Percentiles rank a stretch among this genome's conserved stretches.
phyloP scores from a whole-genome alignment of 2,329 filamentous ascomycete genomes.

The Fusarium sulawesiense region DNA sequence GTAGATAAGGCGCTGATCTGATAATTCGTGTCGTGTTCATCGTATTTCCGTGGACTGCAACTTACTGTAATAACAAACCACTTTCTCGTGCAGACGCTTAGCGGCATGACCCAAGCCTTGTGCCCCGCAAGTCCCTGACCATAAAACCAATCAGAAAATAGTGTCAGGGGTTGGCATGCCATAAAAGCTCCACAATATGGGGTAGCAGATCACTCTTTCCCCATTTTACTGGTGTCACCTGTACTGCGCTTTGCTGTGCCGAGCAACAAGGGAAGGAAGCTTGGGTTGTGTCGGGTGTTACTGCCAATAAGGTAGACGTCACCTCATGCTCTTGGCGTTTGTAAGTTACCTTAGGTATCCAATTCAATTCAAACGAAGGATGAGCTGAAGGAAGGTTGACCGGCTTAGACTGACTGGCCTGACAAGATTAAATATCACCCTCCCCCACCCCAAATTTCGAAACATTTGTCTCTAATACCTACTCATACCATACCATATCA shows the following conservation, averaged over 20 bases:
- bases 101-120: constrained; percentile 31
- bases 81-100: constrained; percentile 12
- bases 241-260: constrained; percentile 12
- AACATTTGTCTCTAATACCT: constrained; percentile 10
- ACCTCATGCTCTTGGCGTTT: constrained; percentile 33
- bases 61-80: not conserved
- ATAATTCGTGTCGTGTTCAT: constrained; percentile 16
- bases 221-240: constrained; percentile 33
- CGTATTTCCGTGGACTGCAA: constrained; percentile 24
- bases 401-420: not conserved
- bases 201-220: constrained; percentile 32
- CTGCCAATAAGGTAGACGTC: constrained; percentile 27
- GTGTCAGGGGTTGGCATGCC: constrained; percentile 14
- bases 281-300: constrained; percentile 13
- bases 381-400: constrained; percentile 11
- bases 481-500: not conserved
- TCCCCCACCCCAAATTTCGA: constrained; percentile 19
- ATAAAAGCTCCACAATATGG: constrained; percentile 20
- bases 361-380: constrained; percentile 13
- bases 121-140: constrained; percentile 10
- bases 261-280: constrained; percentile 11
- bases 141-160: constrained; percentile 3
- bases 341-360: not conserved
- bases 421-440: constrained; percentile 34
- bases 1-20: not conserved